Evolutionary conservation across 2,329 filamentous ascomycete species (phyloP).

Genomic region (Cladosporium oxysporum): DNA sequence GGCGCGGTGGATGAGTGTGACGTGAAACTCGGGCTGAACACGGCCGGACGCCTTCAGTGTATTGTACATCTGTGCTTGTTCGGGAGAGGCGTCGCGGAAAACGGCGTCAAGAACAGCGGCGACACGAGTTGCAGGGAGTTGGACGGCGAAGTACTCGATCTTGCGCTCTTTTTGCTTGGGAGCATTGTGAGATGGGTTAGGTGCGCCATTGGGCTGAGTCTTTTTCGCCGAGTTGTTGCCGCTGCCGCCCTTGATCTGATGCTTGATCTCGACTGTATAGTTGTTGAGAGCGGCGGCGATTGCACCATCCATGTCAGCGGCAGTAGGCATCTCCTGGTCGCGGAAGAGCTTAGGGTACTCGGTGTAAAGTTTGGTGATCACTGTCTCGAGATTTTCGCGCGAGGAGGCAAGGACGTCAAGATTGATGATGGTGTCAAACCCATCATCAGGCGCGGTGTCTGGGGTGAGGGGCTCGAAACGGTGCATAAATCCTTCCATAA

Average conservation of each 20-base stretch:
- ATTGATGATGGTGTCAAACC: slow-evolving; percentile 82
- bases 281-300: slow-evolving; percentile 73
- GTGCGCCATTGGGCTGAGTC: slow-evolving; percentile 36
- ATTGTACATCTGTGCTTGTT: slow-evolving; percentile 68
- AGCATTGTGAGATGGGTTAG: slow-evolving; percentile 19
- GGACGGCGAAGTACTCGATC: slow-evolving; percentile 67
- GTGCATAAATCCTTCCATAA: slow-evolving; percentile 92
- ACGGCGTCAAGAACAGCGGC: slow-evolving; percentile 65
- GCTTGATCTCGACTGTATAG: slow-evolving; percentile 74
- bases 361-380: slow-evolving; percentile 70
- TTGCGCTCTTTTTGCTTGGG: slow-evolving; percentile 51
- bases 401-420: slow-evolving; percentile 78
- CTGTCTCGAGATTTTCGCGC: slow-evolving; percentile 78
- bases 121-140: slow-evolving; percentile 55
- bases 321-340: slow-evolving; percentile 62
- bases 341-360: slow-evolving; percentile 75
- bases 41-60: slow-evolving; percentile 72
- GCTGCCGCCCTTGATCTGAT: slow-evolving; percentile 65
- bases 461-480: slow-evolving; percentile 79
- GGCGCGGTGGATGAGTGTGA: slow-evolving; percentile 86
- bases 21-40: slow-evolving; percentile 84
- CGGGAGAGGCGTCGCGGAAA: slow-evolving; percentile 61
- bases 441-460: slow-evolving; percentile 69
- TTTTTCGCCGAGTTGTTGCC: slow-evolving; percentile 37
- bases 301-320: slow-evolving; percentile 75